Base-by-base conservation (phyloP, 1,284 basidiomycete species). In the Trichosporon sp. region DNA sequence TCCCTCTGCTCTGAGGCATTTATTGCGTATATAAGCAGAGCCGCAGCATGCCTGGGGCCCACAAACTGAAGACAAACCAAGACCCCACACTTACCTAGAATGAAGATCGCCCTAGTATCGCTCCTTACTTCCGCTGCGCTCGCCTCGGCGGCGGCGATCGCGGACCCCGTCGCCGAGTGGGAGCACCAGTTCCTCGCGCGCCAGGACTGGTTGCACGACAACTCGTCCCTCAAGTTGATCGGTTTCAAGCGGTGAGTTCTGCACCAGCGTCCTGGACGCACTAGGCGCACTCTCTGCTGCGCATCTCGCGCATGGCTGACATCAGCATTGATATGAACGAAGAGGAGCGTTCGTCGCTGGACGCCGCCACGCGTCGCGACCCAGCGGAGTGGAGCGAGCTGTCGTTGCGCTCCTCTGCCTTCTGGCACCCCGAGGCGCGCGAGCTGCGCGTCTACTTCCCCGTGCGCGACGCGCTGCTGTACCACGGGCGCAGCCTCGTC, bases 381-480 rank as follows among this genome's bases (percentile, higher is more conserved):
- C 64, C 38, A 1, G 64, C 27, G 4, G 9, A 29, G 7, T 32
- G 38, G 42, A 44, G 44, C 27, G 27, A 62, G n/a, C 32, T 35
- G 2, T 58, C 53, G n/a, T 34, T 35, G 1, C 25, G 21, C 42
- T 27, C 27, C 15, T 42, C 38, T 12, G 23, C 38, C 4, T 64
- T 47, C 42, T 51, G 23, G 23, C 25, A 64, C 29, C 42, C 25
- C 18, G 42, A 27, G 3, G 42, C 11, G 15, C 64, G 29, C 25
- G 64, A 47, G 64, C 23, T 65, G 44, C 64, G 64, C 44, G 38
- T 65, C 47, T 65, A 65, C 47, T 65, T 65, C 47, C 64, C 64
- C 21, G 47, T 65, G 9, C 44, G 64, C 1, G 64, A 65, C 47
- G 64, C 64, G 21, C 31, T 65, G n/a, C 44, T 65, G 4, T 25